Evolutionary conservation across 495 filamentous ascomycete species (phyloP), one percentile per base, ranked within the genome.

Genomic region (Talaromyces ruber): DNA sequence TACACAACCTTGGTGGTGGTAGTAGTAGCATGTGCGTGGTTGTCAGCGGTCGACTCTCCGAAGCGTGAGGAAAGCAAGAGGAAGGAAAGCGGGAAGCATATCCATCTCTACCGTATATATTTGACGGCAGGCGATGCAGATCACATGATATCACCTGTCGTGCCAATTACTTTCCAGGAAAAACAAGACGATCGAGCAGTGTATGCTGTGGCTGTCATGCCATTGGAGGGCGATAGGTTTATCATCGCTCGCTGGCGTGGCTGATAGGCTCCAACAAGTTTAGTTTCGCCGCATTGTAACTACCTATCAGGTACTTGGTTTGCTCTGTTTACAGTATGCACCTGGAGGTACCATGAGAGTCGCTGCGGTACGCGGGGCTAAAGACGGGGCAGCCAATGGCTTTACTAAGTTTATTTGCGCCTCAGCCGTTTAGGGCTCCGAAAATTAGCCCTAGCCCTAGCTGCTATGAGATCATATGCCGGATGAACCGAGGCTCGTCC

Each of bases 51-150:
- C 64, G 61, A 58, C 64, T 62, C 61, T 63, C 50, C 63, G 64
- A 65, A 65, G 64, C 64, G 64, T 65, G 64, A 65, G 30, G 63
- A 58, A 61, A 26, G 37, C n/a, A 57, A 65, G 29, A 62, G 60
- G 52, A 59, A 5, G 14, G 53, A 25, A 59, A 28, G 54, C 12
- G 60, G 55, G 28, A 43, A 37, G 50, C n/a, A 34, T 6, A 12
- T 25, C 14, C 12, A 54, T 54, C 4, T 22, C 22, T 51, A 4
- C 8, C 12, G 50, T 34, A 25, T 32, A 18, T 34, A 25, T 30
- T n/a, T 16, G 4, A 29, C 14, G 8, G 22, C 12, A 24, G 52
- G 52, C 52, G 25, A 26, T 9, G 26, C 28, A 57, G 24, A 34
- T 57, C 54, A 57, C 54, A 57, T 57, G 54, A 54, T 54, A 39